A percentile compares a stretch with the other conserved stretches of the same genome.
Evolutionary conservation across 2,329 filamentous ascomycete genomes (phyloP).

Genomic region (Ophiosphaerella herpotricha): DNA sequence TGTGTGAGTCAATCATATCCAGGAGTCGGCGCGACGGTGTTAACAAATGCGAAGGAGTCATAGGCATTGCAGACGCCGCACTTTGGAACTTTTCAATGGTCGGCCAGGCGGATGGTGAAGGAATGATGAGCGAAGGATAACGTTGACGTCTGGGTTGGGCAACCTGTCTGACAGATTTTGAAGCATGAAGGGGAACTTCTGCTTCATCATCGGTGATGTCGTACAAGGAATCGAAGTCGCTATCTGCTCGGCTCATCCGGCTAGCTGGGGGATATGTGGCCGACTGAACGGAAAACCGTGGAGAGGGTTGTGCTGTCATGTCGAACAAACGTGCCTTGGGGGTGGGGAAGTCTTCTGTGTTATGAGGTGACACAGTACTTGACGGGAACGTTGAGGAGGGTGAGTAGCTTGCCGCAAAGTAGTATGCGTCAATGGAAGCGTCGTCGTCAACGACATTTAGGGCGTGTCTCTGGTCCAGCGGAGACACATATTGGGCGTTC

Average conservation of each 20-base stretch:
- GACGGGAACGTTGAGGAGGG: slow-evolving; percentile 36
- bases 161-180: slow-evolving; percentile 56
- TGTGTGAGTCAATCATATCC: slow-evolving; percentile 66
- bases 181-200: slow-evolving; percentile 56
- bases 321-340: slow-evolving; percentile 70
- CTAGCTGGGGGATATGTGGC: slow-evolving; percentile 58
- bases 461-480: slow-evolving; percentile 61
- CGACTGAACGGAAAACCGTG: slow-evolving; percentile 50
- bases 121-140: slow-evolving; percentile 65
- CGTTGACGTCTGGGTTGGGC: slow-evolving; percentile 49
- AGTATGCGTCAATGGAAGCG: slow-evolving; percentile 38
- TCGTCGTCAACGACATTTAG: slow-evolving; percentile 66
- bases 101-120: slow-evolving; percentile 61
- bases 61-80: slow-evolving; percentile 59
- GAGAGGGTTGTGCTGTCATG: slow-evolving; percentile 51
- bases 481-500: slow-evolving; percentile 44
- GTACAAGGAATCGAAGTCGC: slow-evolving; percentile 85
- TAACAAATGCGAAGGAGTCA: slow-evolving; percentile 59
- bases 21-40: slow-evolving; percentile 77
- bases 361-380: slow-evolving; percentile 48
- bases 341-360: slow-evolving; percentile 69
- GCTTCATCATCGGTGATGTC: slow-evolving; percentile 80
- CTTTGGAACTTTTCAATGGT: slow-evolving; percentile 60
- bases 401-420: slow-evolving; percentile 46
- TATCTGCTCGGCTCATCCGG: slow-evolving; percentile 69